These are phyloP conservation scores for Penicillium arizonense DNA, from an alignment of 495 filamentous ascomycete species.

Conservation along the genomic window DNA sequence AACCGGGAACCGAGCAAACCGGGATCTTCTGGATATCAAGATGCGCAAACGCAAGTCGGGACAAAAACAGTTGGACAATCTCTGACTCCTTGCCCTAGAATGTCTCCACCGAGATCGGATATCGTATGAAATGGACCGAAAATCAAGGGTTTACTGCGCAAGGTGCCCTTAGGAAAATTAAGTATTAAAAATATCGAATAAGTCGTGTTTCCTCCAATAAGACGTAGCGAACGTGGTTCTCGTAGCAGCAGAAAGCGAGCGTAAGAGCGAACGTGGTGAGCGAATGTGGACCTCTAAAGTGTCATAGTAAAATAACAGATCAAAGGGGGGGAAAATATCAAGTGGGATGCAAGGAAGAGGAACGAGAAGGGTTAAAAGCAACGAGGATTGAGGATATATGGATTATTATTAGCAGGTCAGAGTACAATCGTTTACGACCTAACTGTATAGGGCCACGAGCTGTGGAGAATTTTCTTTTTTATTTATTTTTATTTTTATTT, in stretches of 20 bases:
- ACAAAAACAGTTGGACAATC: neutral
- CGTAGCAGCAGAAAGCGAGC: slow-evolving; percentile 46
- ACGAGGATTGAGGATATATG: slow-evolving; percentile 19
- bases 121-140: neutral
- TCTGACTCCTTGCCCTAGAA: neutral
- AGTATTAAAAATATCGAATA: slow-evolving; percentile 2
- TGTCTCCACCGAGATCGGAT: neutral
- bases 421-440: slow-evolving; percentile 21
- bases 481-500: slow-evolving; percentile 4
- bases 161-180: slow-evolving; percentile 2
- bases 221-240: slow-evolving; percentile 48
- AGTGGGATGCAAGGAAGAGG: slow-evolving; percentile 18
- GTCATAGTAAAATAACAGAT: slow-evolving; percentile 29
- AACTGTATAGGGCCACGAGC: slow-evolving; percentile 27
- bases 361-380: slow-evolving; percentile 28
- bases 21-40: slow-evolving; percentile 4
- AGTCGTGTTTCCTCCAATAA: slow-evolving; percentile 13
- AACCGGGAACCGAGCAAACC: slow-evolving; percentile 7
- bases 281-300: slow-evolving; percentile 40
- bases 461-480: slow-evolving; percentile 19
- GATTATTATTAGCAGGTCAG: slow-evolving; percentile 35
- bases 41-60: slow-evolving; percentile 11
- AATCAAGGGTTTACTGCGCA: neutral
- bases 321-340: slow-evolving; percentile 12
- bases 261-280: slow-evolving; percentile 44